Conservation (phyloP, 108 stramenopile genomes). For the Cyclotella distinguenda region DNA sequence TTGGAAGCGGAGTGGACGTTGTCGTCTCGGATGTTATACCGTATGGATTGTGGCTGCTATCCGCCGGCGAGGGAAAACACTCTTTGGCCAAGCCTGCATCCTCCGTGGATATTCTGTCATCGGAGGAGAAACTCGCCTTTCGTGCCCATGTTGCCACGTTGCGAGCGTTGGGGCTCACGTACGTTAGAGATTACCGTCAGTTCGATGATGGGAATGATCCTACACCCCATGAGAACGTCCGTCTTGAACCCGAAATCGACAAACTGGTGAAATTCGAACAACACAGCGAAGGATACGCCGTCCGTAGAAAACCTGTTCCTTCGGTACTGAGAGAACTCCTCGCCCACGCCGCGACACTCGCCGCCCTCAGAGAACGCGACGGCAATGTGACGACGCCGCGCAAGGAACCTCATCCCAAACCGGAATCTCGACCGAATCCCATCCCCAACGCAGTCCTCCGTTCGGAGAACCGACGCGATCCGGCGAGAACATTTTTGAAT, state of each 20-base stretch:
- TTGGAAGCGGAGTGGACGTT: constrained; percentile 34
- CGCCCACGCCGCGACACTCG: constrained; percentile 62
- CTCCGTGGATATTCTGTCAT: constrained; percentile 64
- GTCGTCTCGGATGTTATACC: constrained; percentile 68
- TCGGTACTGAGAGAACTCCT: constrained; percentile 66
- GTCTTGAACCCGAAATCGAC: constrained; percentile 78
- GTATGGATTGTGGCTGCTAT: constrained; percentile 67
- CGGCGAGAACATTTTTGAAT: constrained; percentile 64
- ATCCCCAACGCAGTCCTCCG: constrained; percentile 1
- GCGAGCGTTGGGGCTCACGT: constrained; percentile 71
- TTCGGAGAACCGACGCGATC: constrained; percentile 13
- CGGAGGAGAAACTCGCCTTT: constrained; percentile 59
- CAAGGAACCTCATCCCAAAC: constrained; percentile 4
- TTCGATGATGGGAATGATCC: constrained; percentile 12
- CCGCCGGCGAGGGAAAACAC: constrained; percentile 58
- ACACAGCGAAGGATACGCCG: constrained; percentile 3
- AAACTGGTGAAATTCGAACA: constrained; percentile 50
- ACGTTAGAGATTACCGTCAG: constrained; percentile 48
- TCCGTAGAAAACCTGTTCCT: constrained; percentile 26
- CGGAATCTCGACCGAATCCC: constrained; percentile 12
- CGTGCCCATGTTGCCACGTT: constrained; percentile 60
- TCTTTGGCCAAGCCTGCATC: constrained; percentile 67
- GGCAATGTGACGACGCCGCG: constrained; percentile 11
- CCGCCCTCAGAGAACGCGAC: constrained; percentile 54
- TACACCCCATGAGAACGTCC: constrained; percentile 39